Conservation (phyloP, 139 green algal species). For the Chlamydomonas eustigma region DNA sequence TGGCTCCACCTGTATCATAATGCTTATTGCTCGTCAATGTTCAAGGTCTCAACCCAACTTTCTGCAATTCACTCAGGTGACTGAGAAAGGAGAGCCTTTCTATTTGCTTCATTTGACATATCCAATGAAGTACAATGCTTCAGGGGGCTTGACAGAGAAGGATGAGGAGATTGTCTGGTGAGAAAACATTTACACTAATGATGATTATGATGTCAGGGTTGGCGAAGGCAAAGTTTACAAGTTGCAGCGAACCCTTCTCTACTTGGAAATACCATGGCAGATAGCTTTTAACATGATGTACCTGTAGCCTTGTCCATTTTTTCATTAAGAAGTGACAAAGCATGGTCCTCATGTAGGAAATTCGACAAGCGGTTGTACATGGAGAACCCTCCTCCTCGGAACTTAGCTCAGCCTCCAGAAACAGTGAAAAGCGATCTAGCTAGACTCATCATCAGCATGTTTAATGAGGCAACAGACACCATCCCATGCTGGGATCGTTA, state of each 20-base stretch:
- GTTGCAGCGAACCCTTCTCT: too few relatives aligned
- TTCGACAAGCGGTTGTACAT: slow-evolving; percentile 12
- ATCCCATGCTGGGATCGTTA: slow-evolving; percentile 82
- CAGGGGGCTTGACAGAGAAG: slow-evolving; percentile 28
- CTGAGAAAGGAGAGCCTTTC: slow-evolving; percentile 37
- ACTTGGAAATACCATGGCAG: too few relatives aligned
- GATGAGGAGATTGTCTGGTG: slow-evolving; percentile 46
- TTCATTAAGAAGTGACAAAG: too few relatives aligned
- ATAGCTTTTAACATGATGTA: too few relatives aligned
- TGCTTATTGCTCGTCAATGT: too few relatives aligned
- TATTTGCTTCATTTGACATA: slow-evolving; percentile 98
- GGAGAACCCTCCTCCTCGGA: slow-evolving; percentile 24
- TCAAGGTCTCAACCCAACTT: too few relatives aligned
- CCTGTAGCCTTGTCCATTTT: too few relatives aligned
- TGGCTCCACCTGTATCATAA: too few relatives aligned
- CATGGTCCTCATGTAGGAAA: too few relatives aligned
- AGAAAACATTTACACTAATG: not conserved
- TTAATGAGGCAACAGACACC: slow-evolving; percentile 41
- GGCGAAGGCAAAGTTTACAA: too few relatives aligned
- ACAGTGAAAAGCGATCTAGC: slow-evolving; percentile 32
- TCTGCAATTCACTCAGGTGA: too few relatives aligned
- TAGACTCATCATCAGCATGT: slow-evolving; percentile 30
- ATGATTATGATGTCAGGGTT: too few relatives aligned
- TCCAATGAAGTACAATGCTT: slow-evolving; percentile 74
- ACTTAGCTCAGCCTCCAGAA: slow-evolving; percentile 10